These are phyloP conservation scores for Tuber microsphaerosporum DNA, from an alignment of 495 filamentous ascomycete species.

Conservation along the genomic window DNA sequence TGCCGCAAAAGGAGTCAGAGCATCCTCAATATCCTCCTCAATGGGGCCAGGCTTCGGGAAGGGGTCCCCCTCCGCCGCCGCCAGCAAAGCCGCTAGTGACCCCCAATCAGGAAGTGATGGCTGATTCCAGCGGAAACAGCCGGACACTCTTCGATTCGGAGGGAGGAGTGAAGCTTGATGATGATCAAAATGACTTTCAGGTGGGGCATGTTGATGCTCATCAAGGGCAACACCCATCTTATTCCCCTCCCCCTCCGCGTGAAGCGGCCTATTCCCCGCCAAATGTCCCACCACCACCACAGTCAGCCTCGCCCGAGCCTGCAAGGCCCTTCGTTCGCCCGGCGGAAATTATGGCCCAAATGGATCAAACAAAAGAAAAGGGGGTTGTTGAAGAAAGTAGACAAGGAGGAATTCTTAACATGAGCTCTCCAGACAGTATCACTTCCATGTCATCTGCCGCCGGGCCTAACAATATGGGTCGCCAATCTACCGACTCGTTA, in stretches of 20 bases:
- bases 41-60: neutral
- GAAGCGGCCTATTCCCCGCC: neutral
- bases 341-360: slow-evolving; percentile 25
- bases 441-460: neutral
- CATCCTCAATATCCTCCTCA: neutral
- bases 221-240: neutral
- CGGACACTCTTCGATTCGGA: neutral
- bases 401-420: neutral
- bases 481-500: slow-evolving; percentile 18
- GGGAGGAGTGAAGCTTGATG: slow-evolving; percentile 1
- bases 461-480: neutral
- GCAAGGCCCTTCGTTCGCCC: slow-evolving; percentile 18
- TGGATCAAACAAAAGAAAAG: slow-evolving; percentile 22
- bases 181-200: neutral
- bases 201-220: neutral
- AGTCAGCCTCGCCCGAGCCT: slow-evolving; percentile 11
- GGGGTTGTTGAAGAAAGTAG: neutral
- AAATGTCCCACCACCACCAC: slow-evolving; percentile 6
- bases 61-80: neutral
- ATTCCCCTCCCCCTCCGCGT: neutral
- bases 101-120: neutral
- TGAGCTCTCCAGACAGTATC: neutral
- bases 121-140: neutral
- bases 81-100: neutral
- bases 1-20: neutral